Evolutionary conservation across 805 yeast species (phyloP), one percentile per base, ranked within the genome.

Genomic region (Saccharomycopsis sp.): DNA sequence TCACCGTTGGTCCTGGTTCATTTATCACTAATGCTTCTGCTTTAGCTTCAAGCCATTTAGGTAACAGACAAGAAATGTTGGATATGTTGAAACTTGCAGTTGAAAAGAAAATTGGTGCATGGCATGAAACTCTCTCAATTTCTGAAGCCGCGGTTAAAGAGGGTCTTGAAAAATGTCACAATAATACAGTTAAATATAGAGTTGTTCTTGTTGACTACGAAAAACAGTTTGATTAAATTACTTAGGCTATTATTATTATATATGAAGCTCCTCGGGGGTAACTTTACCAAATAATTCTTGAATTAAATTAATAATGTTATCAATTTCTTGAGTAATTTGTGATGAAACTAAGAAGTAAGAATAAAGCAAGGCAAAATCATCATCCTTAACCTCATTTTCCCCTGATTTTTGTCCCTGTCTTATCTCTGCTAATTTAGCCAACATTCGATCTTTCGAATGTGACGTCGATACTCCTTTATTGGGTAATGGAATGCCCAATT

Each of bases 401-500:
- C 62, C 60, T 29, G 54, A 52, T 27, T 60, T 52, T 27, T 56
- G 57, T 36, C 64, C 54, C 45, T 61, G 56, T 41, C 93, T 63
- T 16, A 79, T 74, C 48, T 75, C 78, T 48, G 74, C 77, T 51
- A 85, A 64, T 53, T 82, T 84, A 38, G 68, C 73, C 51, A 85
- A 66, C 66, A 85, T 67, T 27, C 88, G 61, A 50, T 80, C 85
- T 53, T 79, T 75, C 0, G 93, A 81, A 56, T 81, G 84, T 35
- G 75, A 84, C 0, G 87, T 81, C 0, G 85, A 78, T 0, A 93
- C 90, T 1, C 89, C 81, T 53, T 79, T 79, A 20, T 72, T 75
- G 0, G 95, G 94, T 20, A 85, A 57, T 2, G 95, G 95, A 45
- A 84, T 76, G 2, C 88, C 87, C 7, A 85, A 64, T 35, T 77